phyloP scores from a whole-genome alignment of 257 asterid species.

The Forsythia viridissima region DNA sequence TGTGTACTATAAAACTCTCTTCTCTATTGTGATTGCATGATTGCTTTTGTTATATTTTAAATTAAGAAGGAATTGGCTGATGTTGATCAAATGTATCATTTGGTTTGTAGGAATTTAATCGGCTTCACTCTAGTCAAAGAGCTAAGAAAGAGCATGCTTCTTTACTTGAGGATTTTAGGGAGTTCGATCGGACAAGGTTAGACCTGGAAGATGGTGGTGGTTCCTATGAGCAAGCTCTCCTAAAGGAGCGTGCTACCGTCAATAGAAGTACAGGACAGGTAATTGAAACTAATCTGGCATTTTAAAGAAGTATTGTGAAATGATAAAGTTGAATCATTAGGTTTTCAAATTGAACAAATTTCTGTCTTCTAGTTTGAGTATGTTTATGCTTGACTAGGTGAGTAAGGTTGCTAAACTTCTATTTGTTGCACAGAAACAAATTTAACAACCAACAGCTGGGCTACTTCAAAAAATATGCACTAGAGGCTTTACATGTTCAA shows the following conservation, averaged over 20 bases:
- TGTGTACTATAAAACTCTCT: not conserved
- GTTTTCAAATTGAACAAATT: not conserved
- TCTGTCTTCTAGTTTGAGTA: not conserved
- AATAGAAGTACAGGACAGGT: constrained; percentile 88
- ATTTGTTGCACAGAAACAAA: not conserved
- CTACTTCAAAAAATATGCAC: not conserved
- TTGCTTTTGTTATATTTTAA: constrained; percentile 18
- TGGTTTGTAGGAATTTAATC: constrained; percentile 70
- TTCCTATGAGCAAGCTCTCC: constrained; percentile 79
- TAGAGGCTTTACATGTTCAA: not conserved
- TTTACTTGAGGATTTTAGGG: constrained; percentile 94
- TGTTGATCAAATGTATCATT: constrained; percentile 25
- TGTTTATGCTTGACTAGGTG: constrained; percentile 5
- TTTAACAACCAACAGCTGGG: constrained; percentile 20
- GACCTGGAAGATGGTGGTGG: constrained; percentile 94
- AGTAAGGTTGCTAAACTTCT: constrained; percentile 18
- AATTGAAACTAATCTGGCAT: constrained; percentile 18
- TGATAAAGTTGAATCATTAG: not conserved
- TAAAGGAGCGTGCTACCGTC: constrained; percentile 84
- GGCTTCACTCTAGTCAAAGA: constrained; percentile 84
- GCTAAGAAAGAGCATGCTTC: constrained; percentile 98
- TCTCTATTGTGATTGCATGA: constrained; percentile 3
- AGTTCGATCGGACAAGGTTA: constrained; percentile 88
- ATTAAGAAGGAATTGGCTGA: constrained; percentile 8
- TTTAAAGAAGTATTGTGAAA: constrained; percentile 5